Conservation (phyloP, 192 early-diverging fungal species). For the Coemansia sp. region DNA sequence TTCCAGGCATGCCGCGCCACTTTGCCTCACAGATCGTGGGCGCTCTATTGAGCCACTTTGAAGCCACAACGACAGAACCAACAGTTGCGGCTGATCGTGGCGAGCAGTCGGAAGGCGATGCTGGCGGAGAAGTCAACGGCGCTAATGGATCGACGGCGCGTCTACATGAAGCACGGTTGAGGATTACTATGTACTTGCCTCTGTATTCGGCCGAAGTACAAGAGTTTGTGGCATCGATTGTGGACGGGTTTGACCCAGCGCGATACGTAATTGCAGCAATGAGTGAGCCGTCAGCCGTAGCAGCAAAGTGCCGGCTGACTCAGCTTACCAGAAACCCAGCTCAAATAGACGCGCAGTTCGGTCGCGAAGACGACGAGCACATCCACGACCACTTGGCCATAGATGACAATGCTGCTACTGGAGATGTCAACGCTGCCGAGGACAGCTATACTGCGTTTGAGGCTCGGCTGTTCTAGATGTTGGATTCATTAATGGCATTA, state of each 20-base stretch:
- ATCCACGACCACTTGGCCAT: neutral
- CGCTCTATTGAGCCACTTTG: conserved; percentile 29
- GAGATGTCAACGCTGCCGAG: conserved; percentile 2
- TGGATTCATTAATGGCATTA: conserved; percentile 24
- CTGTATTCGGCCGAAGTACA: conserved; percentile 49
- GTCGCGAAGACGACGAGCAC: conserved; percentile 8
- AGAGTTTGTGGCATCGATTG: conserved; percentile 33
- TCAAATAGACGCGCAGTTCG: conserved; percentile 33
- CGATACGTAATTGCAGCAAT: conserved; percentile 21
- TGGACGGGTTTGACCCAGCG: conserved; percentile 38
- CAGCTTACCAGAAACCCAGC: conserved; percentile 36
- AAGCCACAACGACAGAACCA: neutral
- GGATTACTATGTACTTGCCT: conserved; percentile 29
- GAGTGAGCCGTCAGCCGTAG: neutral
- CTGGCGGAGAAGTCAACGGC: neutral
- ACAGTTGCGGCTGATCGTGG: neutral
- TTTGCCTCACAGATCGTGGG: conserved; percentile 29
- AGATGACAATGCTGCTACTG: neutral
- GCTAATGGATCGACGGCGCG: neutral
- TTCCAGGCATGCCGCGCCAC: conserved; percentile 40
- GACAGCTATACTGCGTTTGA: conserved; percentile 41
- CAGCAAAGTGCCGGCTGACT: conserved; percentile 14
- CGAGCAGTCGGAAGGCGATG: neutral
- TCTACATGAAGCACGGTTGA: conserved; percentile 18
- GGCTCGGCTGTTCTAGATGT: conserved; percentile 21